These are phyloP conservation scores for Helenozyma baotianmanensis DNA, from an alignment of 805 yeast genomes.

Conservation along the genomic window DNA sequence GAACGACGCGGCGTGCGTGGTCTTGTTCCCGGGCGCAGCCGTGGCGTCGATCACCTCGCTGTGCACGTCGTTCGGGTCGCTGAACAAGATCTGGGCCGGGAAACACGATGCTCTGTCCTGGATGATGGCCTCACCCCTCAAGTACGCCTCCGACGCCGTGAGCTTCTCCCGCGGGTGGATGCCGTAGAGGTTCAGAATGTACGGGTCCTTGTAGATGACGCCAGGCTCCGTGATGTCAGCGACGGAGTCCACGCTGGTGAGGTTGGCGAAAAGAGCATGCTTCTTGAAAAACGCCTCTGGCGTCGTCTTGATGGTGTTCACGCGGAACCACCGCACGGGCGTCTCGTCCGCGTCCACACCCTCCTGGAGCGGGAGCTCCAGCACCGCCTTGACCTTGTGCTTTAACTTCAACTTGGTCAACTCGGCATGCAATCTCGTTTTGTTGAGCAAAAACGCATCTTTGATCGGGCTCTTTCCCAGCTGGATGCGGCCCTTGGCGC, in stretches of 20 bases:
- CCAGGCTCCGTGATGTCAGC: conserved; percentile 46
- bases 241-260: conserved; percentile 44
- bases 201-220: conserved; percentile 64
- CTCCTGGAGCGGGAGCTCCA: conserved; percentile 40
- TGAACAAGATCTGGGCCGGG: conserved; percentile 76
- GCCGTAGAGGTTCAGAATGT: conserved; percentile 75
- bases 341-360: conserved; percentile 54
- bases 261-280: conserved; percentile 32
- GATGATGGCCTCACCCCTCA: conserved; percentile 73
- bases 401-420: conserved; percentile 71
- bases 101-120: conserved; percentile 97
- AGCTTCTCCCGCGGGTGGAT: conserved; percentile 72
- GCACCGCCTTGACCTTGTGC: conserved; percentile 55
- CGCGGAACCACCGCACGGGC: conserved; percentile 77
- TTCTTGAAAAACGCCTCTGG: conserved; percentile 35
- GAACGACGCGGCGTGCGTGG: conserved; percentile 82
- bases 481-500: conserved; percentile 76
- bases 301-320: conserved; percentile 57
- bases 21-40: conserved; percentile 98
- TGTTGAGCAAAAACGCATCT: conserved; percentile 71
- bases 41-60: conserved; percentile 82
- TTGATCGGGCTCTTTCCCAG: conserved; percentile 86
- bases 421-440: conserved; percentile 80
- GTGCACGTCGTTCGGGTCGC: conserved; percentile 46
- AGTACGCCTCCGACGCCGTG: conserved; percentile 63